phyloP scores from a whole-genome alignment of 495 filamentous ascomycete genomes.

The Letharia columbiana region DNA sequence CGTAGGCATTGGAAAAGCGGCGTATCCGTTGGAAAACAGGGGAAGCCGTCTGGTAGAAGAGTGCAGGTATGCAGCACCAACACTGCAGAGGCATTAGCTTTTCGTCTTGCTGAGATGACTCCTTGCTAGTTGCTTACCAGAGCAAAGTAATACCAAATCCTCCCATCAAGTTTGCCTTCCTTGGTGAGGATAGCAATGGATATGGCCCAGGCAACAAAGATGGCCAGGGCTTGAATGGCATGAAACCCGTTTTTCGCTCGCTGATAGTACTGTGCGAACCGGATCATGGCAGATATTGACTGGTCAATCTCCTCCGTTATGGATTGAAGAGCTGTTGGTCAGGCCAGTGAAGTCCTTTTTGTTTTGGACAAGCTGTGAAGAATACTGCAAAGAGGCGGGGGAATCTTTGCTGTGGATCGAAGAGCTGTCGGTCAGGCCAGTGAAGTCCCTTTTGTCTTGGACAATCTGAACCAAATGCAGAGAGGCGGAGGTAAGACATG shows the following conservation, averaged over 20 bases:
- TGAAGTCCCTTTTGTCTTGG: not conserved
- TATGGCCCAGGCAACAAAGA: slow-evolving; percentile 62
- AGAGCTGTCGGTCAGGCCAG: not conserved
- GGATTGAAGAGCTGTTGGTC: not conserved
- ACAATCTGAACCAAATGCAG: not conserved
- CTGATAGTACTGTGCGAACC: slow-evolving; percentile 14
- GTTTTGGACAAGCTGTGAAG: not conserved
- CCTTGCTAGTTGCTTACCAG: slow-evolving; percentile 48
- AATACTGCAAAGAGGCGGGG: not conserved
- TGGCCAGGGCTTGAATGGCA: slow-evolving; percentile 53
- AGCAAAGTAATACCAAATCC: slow-evolving; percentile 65
- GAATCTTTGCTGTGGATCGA: not conserved
- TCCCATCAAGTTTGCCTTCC: slow-evolving; percentile 53
- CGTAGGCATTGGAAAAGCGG: slow-evolving; percentile 73
- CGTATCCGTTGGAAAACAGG: slow-evolving; percentile 77
- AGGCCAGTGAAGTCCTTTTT: not conserved
- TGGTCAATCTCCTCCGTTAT: not conserved
- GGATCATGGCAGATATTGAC: not conserved
- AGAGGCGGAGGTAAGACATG: not conserved
- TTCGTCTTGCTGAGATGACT: not conserved
- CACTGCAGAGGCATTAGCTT: slow-evolving; percentile 45
- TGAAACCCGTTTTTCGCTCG: slow-evolving; percentile 40
- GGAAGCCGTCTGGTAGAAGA: slow-evolving; percentile 75
- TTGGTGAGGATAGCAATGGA: slow-evolving; percentile 67
- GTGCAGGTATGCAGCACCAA: slow-evolving; percentile 72